Conservation (phyloP, 1,284 basidiomycete species). For the Pyrrhoderma lamaoense region DNA sequence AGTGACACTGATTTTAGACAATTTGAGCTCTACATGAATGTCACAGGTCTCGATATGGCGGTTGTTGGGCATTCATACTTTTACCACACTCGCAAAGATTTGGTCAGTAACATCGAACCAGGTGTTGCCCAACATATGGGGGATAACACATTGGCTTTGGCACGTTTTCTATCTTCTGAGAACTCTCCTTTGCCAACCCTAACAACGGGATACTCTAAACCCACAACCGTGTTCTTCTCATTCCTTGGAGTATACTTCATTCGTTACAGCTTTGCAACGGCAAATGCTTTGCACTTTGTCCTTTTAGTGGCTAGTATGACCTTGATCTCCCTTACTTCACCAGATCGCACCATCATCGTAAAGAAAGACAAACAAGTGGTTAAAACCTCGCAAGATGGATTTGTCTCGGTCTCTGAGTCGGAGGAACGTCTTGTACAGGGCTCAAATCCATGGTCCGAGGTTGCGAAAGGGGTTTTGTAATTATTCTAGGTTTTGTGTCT, state of each 20-base stretch:
- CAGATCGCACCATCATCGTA: background rate
- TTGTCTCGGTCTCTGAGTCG: conserved; percentile 30
- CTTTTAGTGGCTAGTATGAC: conserved; percentile 42
- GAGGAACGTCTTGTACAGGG: conserved; percentile 26
- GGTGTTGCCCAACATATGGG: conserved; percentile 90
- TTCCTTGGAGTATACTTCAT: conserved; percentile 64
- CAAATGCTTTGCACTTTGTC: conserved; percentile 61
- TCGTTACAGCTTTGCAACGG: conserved; percentile 63
- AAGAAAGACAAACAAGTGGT: conserved; percentile 1
- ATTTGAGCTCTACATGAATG: conserved; percentile 86
- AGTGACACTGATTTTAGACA: conserved; percentile 94
- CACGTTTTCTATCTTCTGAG: conserved; percentile 70
- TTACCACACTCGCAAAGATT: conserved; percentile 87
- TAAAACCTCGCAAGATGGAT: conserved; percentile 3
- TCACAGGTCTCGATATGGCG: conserved; percentile 88
- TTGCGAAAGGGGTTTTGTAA: conserved; percentile 31
- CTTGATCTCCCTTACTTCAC: conserved; percentile 31
- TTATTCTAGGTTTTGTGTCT: conserved; percentile 44
- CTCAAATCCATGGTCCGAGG: conserved; percentile 31
- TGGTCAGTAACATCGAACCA: conserved; percentile 73
- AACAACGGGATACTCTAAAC: conserved; percentile 45
- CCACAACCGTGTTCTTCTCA: conserved; percentile 72
- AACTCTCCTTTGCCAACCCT: conserved; percentile 59
- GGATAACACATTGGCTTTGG: conserved; percentile 80
- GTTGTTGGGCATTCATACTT: conserved; percentile 90